phyloP scores from a whole-genome alignment of 1,284 basidiomycete genomes.

The Ceratobasidium sp. region DNA sequence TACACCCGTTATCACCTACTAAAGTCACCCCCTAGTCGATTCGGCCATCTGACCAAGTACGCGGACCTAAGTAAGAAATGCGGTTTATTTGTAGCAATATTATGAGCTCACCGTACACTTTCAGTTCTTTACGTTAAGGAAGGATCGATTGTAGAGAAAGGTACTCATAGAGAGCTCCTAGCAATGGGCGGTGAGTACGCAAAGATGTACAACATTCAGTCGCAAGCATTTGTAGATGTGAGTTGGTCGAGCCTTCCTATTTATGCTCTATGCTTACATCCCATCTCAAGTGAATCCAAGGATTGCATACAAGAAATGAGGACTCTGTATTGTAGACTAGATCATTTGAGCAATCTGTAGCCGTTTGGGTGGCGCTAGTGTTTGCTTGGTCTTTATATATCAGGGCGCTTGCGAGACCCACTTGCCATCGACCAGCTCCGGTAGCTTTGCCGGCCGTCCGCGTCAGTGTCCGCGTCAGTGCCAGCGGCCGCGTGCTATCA shows the following conservation, averaged over 20 bases:
- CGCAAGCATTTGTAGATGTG: slow-evolving; percentile 62
- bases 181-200: slow-evolving; percentile 67
- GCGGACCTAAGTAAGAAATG: slow-evolving; percentile 45
- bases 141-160: slow-evolving; percentile 66
- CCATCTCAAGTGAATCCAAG: background rate
- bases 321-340: background rate
- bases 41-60: slow-evolving; percentile 48
- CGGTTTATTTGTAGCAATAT: background rate
- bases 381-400: background rate
- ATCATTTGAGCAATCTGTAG: background rate
- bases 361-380: background rate
- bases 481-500: background rate
- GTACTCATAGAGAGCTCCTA: slow-evolving; percentile 68
- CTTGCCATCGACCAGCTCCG: background rate
- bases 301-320: background rate
- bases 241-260: background rate
- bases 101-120: background rate
- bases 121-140: slow-evolving; percentile 64
- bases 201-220: slow-evolving; percentile 71
- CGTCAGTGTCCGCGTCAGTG: slow-evolving; percentile 24
- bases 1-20: background rate
- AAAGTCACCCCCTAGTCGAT: slow-evolving; percentile 39
- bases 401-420: background rate
- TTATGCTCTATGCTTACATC: background rate
- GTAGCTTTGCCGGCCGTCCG: slow-evolving; percentile 27